These are phyloP conservation scores for Starmerella powellii DNA, from an alignment of 805 yeast species.

Conservation along the genomic window DNA sequence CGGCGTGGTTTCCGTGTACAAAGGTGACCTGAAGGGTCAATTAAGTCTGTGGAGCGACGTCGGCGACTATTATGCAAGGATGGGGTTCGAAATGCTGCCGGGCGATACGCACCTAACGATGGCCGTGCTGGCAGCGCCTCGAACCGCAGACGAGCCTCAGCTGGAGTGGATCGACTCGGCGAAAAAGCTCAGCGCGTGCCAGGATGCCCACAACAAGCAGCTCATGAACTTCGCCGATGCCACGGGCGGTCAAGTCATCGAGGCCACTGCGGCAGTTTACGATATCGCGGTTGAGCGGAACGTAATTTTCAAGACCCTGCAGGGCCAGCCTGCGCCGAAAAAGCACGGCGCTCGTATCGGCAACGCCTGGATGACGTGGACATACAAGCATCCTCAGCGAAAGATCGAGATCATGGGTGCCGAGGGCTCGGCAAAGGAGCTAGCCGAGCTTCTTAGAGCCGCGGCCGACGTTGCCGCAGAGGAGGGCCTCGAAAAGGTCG, in stretches of 20 bases:
- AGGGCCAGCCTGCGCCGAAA: neutral
- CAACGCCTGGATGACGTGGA: neutral
- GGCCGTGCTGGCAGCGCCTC: neutral
- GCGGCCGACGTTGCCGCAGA: neutral
- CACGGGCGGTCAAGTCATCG: neutral
- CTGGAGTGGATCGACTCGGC: neutral
- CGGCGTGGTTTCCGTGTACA: neutral
- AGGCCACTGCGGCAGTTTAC: neutral
- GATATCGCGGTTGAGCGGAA: neutral
- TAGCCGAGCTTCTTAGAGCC: neutral
- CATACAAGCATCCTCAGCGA: neutral
- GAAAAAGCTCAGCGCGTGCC: neutral
- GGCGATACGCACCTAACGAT: neutral
- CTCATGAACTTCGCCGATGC: neutral
- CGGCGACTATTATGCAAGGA: neutral
- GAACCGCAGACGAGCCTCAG: no score
- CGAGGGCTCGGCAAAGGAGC: neutral
- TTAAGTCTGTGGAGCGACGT: constrained; percentile 3
- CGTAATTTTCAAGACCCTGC: neutral
- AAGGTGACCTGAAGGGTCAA: neutral
- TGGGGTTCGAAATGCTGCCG: neutral
- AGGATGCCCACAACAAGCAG: neutral
- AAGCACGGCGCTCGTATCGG: neutral
- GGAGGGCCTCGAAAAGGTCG: neutral
- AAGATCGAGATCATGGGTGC: neutral